Evolutionary conservation across 352 stramenopile species (phyloP).

Genomic region (Globisporangium camurandrum): DNA sequence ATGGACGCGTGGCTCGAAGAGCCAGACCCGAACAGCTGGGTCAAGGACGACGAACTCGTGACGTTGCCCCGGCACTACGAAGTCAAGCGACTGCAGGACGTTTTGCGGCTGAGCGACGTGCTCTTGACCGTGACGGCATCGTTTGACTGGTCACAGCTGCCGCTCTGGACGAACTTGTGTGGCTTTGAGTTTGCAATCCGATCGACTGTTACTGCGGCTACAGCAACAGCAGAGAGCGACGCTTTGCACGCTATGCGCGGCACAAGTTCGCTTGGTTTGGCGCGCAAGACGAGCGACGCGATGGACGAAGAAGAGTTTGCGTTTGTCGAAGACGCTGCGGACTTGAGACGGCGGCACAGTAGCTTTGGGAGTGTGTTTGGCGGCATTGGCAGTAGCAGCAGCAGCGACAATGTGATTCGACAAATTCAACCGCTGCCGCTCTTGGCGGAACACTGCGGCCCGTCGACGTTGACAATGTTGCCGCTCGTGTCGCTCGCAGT

Average conservation of each 20-base stretch:
- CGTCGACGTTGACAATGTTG: slow-evolving; percentile 41
- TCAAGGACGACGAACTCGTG: slow-evolving; percentile 63
- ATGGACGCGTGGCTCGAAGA: slow-evolving; percentile 87
- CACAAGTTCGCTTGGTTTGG: neutral
- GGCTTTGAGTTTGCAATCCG: slow-evolving; percentile 57
- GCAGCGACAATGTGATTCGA: slow-evolving; percentile 1
- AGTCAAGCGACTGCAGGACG: slow-evolving; percentile 52
- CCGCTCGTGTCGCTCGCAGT: slow-evolving; percentile 44
- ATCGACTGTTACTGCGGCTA: slow-evolving; percentile 1
- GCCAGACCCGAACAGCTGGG: slow-evolving; percentile 67
- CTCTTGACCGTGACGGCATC: slow-evolving; percentile 32
- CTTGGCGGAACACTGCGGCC: slow-evolving; percentile 31
- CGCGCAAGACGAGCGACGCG: slow-evolving; percentile 10
- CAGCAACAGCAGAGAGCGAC: neutral
- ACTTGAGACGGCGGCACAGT: slow-evolving; percentile 47
- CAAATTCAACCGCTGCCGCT: slow-evolving; percentile 41
- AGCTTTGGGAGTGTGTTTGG: slow-evolving; percentile 49
- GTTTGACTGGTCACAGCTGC: slow-evolving; percentile 44
- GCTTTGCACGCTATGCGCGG: neutral
- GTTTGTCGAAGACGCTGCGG: slow-evolving; percentile 67
- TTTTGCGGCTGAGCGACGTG: slow-evolving; percentile 56
- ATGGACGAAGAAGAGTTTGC: slow-evolving; percentile 68
- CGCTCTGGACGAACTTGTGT: slow-evolving; percentile 58
- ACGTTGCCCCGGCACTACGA: slow-evolving; percentile 73
- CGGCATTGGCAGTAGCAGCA: slow-evolving; percentile 11